phyloP scores from a whole-genome alignment of 352 stramenopile genomes.

The Thraustotheca clavata region DNA sequence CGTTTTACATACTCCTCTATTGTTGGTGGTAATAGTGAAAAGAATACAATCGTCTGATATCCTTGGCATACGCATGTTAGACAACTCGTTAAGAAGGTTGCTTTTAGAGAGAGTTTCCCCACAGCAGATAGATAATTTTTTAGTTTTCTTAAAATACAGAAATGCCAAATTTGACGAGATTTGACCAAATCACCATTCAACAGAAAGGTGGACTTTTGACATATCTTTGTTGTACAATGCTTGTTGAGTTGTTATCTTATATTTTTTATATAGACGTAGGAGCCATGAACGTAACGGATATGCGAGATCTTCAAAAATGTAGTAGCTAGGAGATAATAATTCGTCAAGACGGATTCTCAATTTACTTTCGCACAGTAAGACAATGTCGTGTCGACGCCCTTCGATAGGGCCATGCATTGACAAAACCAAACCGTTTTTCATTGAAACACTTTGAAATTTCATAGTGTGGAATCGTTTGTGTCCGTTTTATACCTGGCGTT shows the following conservation, averaged over 20 bases:
- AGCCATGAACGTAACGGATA: background rate
- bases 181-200: background rate
- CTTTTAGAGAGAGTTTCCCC: background rate
- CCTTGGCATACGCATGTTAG: background rate
- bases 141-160: background rate
- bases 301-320: background rate
- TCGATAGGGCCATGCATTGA: background rate
- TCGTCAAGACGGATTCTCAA: background rate
- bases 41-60: background rate
- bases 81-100: background rate
- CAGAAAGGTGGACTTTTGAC: background rate
- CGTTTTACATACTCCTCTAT: background rate
- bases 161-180: background rate
- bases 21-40: background rate
- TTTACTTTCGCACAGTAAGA: background rate
- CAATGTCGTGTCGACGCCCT: background rate
- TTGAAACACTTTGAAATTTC: background rate
- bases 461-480: background rate
- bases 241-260: background rate
- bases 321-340: background rate
- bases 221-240: background rate
- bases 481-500: background rate
- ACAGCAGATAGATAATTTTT: background rate
- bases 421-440: background rate
- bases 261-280: background rate